Evolutionary conservation across 805 yeast genomes (phyloP).

Genomic region (Ogataea haglerorum): DNA sequence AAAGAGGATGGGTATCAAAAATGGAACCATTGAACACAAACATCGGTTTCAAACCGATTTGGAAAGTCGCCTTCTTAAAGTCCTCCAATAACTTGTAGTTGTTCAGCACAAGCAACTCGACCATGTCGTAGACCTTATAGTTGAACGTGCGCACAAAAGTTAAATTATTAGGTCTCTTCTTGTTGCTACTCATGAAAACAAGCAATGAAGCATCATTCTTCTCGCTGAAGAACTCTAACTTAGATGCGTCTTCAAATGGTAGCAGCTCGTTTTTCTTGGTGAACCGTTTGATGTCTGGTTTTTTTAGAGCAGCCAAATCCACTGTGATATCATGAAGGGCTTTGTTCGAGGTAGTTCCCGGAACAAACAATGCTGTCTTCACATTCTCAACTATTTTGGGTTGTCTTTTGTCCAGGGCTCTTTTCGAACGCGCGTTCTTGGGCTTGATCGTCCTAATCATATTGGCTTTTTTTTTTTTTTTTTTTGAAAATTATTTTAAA

Average conservation of each 20-base stretch:
- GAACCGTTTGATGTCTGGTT: conserved; percentile 86
- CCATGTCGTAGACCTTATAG: conserved; percentile 87
- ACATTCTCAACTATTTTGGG: conserved; percentile 86
- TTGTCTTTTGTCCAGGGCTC: conserved; percentile 87
- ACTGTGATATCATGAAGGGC: conserved; percentile 83
- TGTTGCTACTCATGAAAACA: conserved; percentile 75
- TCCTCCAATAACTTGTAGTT: conserved; percentile 72
- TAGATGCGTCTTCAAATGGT: conserved; percentile 87
- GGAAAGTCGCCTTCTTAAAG: conserved; percentile 76
- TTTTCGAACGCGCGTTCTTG: conserved; percentile 90
- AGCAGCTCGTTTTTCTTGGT: conserved; percentile 82
- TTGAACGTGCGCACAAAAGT: conserved; percentile 89
- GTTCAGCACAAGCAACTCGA: conserved; percentile 73
- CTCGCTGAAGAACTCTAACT: conserved; percentile 88
- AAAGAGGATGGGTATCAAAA: conserved; percentile 86
- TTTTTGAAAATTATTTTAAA: conserved; percentile 6
- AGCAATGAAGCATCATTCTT: conserved; percentile 88
- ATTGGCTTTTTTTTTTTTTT: conserved; percentile 1
- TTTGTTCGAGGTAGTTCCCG: conserved; percentile 79
- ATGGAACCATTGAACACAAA: conserved; percentile 89
- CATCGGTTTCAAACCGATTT: conserved; percentile 91
- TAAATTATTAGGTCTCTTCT: conserved; percentile 89
- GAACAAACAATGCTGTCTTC: conserved; percentile 86
- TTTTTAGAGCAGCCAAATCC: conserved; percentile 84
- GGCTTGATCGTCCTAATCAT: conserved; percentile 65